Conservation (phyloP, 1,284 basidiomycete genomes). For the Wolfiporia cocos region DNA sequence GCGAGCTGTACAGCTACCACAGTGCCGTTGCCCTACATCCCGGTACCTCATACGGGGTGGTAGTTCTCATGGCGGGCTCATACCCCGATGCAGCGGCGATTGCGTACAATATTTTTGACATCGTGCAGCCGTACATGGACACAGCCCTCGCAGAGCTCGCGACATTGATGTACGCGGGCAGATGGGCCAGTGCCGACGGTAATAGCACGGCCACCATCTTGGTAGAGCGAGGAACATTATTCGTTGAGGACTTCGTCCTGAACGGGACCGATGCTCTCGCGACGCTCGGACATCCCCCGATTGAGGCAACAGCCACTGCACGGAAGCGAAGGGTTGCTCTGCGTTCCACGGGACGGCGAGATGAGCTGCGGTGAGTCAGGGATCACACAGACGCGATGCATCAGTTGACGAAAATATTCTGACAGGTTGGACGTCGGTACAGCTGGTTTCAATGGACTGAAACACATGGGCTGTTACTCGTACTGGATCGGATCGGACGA, state of each 20-base stretch:
- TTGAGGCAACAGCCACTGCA: too few relatives aligned
- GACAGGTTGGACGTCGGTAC: slow-evolving; percentile 17
- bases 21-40: slow-evolving; percentile 38
- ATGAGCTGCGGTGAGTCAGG: too few relatives aligned
- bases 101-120: slow-evolving; percentile 30
- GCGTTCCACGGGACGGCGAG: too few relatives aligned
- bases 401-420: too few relatives aligned
- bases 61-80: slow-evolving; percentile 38
- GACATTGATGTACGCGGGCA: slow-evolving; percentile 27
- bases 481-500: slow-evolving; percentile 21
- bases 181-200: slow-evolving; percentile 23
- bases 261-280: not conserved
- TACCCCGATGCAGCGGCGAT: slow-evolving; percentile 31
- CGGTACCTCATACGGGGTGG: slow-evolving; percentile 39
- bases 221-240: slow-evolving; percentile 29
- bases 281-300: too few relatives aligned
- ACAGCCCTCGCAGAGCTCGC: slow-evolving; percentile 25
- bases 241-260: slow-evolving; percentile 28
- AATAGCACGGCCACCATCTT: slow-evolving; percentile 24
- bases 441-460: slow-evolving; percentile 41
- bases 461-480: slow-evolving; percentile 28
- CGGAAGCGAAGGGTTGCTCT: too few relatives aligned
- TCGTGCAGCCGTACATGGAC: slow-evolving; percentile 37
- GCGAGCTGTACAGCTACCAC: slow-evolving; percentile 39
- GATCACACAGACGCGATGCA: too few relatives aligned